phyloP scores from a whole-genome alignment of 352 stramenopile species.

The Aphanomyces cochlioides region DNA sequence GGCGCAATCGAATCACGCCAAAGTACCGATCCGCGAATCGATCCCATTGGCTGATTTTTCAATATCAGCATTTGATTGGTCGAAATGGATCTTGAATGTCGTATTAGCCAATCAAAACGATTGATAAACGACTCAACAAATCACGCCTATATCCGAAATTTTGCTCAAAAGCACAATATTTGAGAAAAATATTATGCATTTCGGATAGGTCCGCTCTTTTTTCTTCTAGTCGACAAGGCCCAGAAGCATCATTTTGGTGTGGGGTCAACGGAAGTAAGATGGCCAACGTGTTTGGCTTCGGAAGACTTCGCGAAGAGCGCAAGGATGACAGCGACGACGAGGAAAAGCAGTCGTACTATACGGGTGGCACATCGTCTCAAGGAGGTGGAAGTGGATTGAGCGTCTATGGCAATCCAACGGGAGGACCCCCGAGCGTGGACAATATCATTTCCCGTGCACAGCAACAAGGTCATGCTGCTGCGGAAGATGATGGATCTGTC shows the following conservation, averaged over 20 bases:
- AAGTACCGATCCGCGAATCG: too few species aligned
- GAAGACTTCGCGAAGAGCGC: slow-evolving; percentile 49
- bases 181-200: not conserved
- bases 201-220: not conserved
- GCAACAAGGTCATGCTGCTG: slow-evolving; percentile 47
- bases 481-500: slow-evolving; percentile 30
- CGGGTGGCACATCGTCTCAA: slow-evolving; percentile 36
- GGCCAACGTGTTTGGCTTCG: slow-evolving; percentile 80
- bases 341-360: slow-evolving; percentile 47
- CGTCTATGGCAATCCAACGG: slow-evolving; percentile 59
- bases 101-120: not conserved
- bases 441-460: slow-evolving; percentile 84
- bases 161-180: too few species aligned
- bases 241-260: too few species aligned
- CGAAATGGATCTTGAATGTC: not conserved
- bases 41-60: too few species aligned
- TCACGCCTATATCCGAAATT: too few species aligned
- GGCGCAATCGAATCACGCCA: too few species aligned
- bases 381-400: slow-evolving; percentile 66
- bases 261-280: slow-evolving; percentile 34
- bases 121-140: not conserved
- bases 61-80: too few species aligned
- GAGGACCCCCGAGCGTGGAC: slow-evolving; percentile 41
- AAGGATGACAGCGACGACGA: slow-evolving; percentile 31
- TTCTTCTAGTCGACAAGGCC: not conserved